Percentiles rank a stretch among this genome's conserved stretches.
Evolutionary conservation across 208 protist species (phyloP).

Genomic region (Giardia duodenalis): DNA sequence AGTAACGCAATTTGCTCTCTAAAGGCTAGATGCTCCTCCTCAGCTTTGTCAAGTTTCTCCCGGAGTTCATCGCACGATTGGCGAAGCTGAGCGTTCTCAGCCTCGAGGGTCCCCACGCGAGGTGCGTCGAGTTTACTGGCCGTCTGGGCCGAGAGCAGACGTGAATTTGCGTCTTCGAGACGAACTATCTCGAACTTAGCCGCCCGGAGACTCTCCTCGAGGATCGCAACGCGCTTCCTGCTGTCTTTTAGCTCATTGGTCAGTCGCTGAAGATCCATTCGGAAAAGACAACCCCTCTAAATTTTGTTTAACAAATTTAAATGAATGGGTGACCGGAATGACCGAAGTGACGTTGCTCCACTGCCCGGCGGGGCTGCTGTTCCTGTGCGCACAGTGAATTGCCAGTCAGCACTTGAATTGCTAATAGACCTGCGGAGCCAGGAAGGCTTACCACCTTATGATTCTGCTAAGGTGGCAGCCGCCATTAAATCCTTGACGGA

Average conservation of each 20-base stretch:
- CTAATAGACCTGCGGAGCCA: too few species aligned
- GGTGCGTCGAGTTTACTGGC: not conserved
- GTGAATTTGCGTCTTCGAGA: not conserved
- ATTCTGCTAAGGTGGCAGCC: too few species aligned
- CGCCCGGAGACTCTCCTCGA: not conserved
- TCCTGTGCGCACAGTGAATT: too few species aligned
- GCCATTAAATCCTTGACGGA: too few species aligned
- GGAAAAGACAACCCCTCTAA: too few species aligned
- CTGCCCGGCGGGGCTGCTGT: too few species aligned
- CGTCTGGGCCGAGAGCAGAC: not conserved
- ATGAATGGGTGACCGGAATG: too few species aligned
- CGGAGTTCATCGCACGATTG: not conserved
- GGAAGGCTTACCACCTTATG: too few species aligned
- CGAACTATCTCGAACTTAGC: not conserved
- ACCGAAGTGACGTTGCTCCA: too few species aligned
- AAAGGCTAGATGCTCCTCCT: not conserved
- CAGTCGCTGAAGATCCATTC: not conserved
- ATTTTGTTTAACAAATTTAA: too few species aligned
- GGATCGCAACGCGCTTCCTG: not conserved
- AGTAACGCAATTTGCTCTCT: not conserved
- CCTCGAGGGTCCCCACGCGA: not conserved
- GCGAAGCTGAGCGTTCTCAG: not conserved
- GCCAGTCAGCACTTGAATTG: too few species aligned
- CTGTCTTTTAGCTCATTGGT: not conserved
- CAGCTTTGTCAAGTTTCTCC: not conserved